Percentiles rank a stretch among this genome's conserved stretches.
These are phyloP conservation scores for Trichophyton benhamiae DNA, from an alignment of 2,329 filamentous ascomycete genomes.

Conservation along the genomic window DNA sequence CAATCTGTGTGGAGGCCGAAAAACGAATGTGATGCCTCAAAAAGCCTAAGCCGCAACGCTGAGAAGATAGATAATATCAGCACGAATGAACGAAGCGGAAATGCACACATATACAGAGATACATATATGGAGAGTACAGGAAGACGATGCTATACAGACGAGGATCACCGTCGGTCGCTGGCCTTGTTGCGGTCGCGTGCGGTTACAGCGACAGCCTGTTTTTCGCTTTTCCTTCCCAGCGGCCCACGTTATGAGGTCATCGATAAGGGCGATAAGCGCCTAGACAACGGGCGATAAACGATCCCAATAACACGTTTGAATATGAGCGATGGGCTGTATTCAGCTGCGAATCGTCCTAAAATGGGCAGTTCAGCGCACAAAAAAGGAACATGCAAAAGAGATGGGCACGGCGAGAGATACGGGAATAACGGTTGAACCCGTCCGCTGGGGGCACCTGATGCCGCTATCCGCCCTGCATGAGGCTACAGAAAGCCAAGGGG, in stretches of 20 bases:
- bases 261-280: not conserved
- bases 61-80: not conserved
- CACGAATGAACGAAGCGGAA: not conserved
- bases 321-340: too few relatives aligned
- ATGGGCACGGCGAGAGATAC: not conserved
- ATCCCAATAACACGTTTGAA: not conserved
- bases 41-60: not conserved
- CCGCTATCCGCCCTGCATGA: conserved; percentile 1
- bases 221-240: not conserved
- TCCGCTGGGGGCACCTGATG: not conserved
- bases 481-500: not conserved
- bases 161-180: not conserved
- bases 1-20: not conserved
- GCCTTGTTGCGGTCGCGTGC: not conserved
- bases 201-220: not conserved
- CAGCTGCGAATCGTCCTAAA: not conserved
- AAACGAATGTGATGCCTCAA: conserved; percentile 1
- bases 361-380: not conserved
- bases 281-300: not conserved
- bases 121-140: not conserved
- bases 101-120: not conserved
- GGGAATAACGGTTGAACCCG: not conserved
- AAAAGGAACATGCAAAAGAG: not conserved
- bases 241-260: conserved; percentile 3
- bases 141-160: not conserved